These are phyloP conservation scores for Chlorella vulgaris DNA, from an alignment of 139 green algal species.

Conservation along the genomic window DNA sequence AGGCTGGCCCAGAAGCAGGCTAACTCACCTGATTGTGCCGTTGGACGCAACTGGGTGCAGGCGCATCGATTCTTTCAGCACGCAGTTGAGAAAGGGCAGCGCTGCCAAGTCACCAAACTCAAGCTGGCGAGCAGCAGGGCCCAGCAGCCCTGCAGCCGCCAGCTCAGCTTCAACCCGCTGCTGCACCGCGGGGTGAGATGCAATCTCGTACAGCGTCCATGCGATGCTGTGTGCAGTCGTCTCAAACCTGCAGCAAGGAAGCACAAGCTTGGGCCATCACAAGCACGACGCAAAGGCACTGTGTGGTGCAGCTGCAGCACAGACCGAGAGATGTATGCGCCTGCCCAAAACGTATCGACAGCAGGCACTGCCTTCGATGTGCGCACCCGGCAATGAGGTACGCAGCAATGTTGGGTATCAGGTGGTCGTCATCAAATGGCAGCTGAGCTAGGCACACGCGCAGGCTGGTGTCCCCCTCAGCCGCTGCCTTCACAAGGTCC, in stretches of 20 bases:
- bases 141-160: slow-evolving; percentile 1
- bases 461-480: slow-evolving; percentile 8
- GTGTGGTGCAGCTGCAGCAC: too few species aligned
- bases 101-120: not conserved
- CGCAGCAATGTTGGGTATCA: not conserved
- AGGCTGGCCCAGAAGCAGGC: not conserved
- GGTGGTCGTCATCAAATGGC: not conserved
- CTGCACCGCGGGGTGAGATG: not conserved
- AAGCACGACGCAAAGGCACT: not conserved
- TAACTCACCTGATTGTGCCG: not conserved
- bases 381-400: slow-evolving; percentile 11
- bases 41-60: slow-evolving; percentile 17
- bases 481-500: not conserved
- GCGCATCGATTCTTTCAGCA: slow-evolving; percentile 25
- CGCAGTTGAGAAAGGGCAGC: slow-evolving; percentile 16
- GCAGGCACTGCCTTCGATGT: too few species aligned
- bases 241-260: slow-evolving; percentile 14
- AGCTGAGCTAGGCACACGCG: slow-evolving; percentile 5
- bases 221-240: slow-evolving; percentile 17
- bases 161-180: slow-evolving; percentile 3
- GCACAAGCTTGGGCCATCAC: not conserved
- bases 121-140: not conserved
- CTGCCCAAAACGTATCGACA: too few species aligned
- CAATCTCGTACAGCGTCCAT: slow-evolving; percentile 19
- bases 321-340: too few species aligned